phyloP scores from a whole-genome alignment of 1,284 basidiomycete species.

The Meira nashicola region DNA sequence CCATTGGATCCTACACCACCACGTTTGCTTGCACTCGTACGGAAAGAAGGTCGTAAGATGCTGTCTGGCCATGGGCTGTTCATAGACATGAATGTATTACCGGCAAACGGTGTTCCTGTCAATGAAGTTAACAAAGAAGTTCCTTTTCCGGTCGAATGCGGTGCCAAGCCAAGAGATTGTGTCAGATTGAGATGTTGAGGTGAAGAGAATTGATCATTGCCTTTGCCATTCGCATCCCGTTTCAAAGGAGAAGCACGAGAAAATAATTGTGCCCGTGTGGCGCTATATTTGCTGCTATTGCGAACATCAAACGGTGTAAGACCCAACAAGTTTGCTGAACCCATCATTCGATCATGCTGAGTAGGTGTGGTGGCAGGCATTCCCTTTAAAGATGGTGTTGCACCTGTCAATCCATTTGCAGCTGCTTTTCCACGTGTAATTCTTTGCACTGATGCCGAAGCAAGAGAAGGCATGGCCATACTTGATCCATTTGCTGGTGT shows the following conservation, averaged over 20 bases:
- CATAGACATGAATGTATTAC: background rate
- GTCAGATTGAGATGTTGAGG: conserved; percentile 47
- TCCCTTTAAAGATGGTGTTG: background rate
- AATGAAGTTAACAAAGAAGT: background rate
- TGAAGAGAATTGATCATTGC: conserved; percentile 31
- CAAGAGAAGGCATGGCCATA: background rate
- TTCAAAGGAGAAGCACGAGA: background rate
- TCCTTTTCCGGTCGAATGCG: conserved; percentile 29
- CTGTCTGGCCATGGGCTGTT: conserved; percentile 13
- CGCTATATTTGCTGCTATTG: background rate
- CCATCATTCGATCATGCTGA: background rate
- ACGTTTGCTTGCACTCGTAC: conserved; percentile 7
- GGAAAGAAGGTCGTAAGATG: background rate
- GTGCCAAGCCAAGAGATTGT: conserved; percentile 42
- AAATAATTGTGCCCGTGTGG: background rate
- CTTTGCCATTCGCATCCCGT: conserved; percentile 5
- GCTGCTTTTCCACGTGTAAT: background rate
- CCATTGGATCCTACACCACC: conserved; percentile 5
- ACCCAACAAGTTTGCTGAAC: background rate
- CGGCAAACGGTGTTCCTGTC: conserved; percentile 6
- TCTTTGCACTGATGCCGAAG: background rate
- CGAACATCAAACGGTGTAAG: background rate
- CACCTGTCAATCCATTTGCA: background rate
- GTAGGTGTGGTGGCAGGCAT: no score
- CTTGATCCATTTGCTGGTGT: background rate